phyloP scores from a whole-genome alignment of 306 rosid species.

The Calophaca sinica region DNA sequence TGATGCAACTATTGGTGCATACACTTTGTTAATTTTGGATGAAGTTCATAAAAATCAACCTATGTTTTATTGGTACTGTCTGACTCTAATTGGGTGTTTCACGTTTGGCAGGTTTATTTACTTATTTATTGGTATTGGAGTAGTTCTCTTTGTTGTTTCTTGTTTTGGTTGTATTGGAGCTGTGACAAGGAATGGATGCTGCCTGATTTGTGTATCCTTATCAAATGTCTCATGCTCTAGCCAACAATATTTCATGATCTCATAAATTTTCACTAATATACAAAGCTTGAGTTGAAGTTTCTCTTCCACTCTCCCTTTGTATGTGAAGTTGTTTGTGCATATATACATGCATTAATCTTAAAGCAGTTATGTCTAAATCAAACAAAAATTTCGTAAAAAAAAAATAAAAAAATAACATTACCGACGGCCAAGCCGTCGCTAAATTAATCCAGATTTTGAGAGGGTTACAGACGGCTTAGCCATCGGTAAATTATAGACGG shows the following conservation, averaged over 20 bases:
- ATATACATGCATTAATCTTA: constrained; percentile 18
- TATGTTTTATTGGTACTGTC: constrained; percentile 20
- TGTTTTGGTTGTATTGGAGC: constrained; percentile 90
- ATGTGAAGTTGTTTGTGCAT: constrained; percentile 4
- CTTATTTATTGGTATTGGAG: constrained; percentile 86
- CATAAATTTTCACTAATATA: constrained; percentile 16
- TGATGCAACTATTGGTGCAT: background rate
- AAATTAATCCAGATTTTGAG: too few relatives aligned
- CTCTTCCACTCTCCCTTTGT: constrained; percentile 4
- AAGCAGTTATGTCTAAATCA: background rate
- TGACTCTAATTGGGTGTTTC: constrained; percentile 29
- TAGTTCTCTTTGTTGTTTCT: constrained; percentile 71
- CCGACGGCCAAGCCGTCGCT: too few relatives aligned
- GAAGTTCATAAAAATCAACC: constrained; percentile 29
- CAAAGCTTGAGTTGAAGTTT: constrained; percentile 31
- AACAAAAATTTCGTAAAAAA: too few relatives aligned
- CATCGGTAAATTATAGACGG: too few relatives aligned
- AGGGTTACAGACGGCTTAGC: too few relatives aligned
- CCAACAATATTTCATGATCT: constrained; percentile 32
- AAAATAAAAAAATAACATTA: too few relatives aligned
- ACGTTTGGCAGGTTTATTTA: constrained; percentile 84
- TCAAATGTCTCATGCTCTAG: constrained; percentile 9
- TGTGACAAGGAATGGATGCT: constrained; percentile 77
- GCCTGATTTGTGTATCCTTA: constrained; percentile 93
- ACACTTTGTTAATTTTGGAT: constrained; percentile 8